Percentiles rank a stretch among this genome's conserved stretches.
Conservation (phyloP, 768 basidiomycete species). For the Mycena indigotica region DNA sequence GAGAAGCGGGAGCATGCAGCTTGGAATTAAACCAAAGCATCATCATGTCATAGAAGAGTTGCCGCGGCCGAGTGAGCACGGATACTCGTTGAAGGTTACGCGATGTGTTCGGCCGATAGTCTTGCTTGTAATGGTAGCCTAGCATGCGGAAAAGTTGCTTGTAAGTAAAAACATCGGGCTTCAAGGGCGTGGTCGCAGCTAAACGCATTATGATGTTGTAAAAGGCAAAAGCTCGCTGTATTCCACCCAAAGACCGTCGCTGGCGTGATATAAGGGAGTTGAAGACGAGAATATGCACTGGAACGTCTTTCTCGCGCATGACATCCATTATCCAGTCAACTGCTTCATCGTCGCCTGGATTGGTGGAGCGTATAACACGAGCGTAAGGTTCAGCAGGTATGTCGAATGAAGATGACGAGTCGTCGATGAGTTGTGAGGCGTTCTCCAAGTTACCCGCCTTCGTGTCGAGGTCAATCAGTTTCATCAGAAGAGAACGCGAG, state of each 20-base stretch:
- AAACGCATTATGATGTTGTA: constrained; percentile 43
- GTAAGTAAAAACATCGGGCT: constrained; percentile 49
- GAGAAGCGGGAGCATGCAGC: constrained; percentile 24
- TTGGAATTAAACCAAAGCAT: constrained; percentile 22
- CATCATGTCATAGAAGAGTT: constrained; percentile 50
- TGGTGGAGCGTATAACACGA: constrained; percentile 36
- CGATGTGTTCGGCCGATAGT: constrained; percentile 16
- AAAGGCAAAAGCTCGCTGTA: constrained; percentile 42
- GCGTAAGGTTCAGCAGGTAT: constrained; percentile 36
- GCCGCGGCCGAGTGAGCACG: constrained; percentile 38
- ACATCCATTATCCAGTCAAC: constrained; percentile 39
- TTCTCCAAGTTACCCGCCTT: constrained; percentile 34
- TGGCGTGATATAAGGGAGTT: constrained; percentile 51
- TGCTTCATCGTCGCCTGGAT: constrained; percentile 30
- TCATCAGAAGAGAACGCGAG: constrained; percentile 36
- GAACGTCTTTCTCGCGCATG: constrained; percentile 41
- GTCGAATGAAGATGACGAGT: constrained; percentile 21
- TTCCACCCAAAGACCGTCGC: constrained; percentile 29
- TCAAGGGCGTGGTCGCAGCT: constrained; percentile 30
- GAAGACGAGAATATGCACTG: constrained; percentile 45
- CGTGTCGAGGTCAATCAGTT: constrained; percentile 40
- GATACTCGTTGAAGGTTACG: constrained; percentile 26
- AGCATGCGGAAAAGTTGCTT: constrained; percentile 42
- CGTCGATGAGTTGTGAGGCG: constrained; percentile 30
- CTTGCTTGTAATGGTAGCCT: constrained; percentile 20